phyloP scores from a whole-genome alignment of 257 asterid genomes.

The Solanum bulbocastanum region DNA sequence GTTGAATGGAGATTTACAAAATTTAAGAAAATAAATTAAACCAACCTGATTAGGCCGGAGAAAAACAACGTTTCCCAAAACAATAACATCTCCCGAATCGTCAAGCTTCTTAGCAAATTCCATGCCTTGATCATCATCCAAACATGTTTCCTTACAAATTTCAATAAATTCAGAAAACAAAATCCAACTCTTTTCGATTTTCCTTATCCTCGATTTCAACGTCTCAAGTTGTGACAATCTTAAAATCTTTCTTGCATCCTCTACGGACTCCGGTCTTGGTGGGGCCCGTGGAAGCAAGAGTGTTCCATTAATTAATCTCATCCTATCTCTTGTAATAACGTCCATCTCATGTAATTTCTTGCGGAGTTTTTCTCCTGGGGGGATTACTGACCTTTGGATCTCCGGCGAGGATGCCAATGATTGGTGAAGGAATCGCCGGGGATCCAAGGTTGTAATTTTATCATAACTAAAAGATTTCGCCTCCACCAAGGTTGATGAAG shows the following conservation, averaged over 20 bases:
- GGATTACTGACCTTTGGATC: not conserved
- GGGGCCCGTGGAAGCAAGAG: not conserved
- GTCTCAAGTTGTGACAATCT: not conserved
- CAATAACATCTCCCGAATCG: slow-evolving; percentile 10
- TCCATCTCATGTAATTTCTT: not conserved
- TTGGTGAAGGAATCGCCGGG: not conserved
- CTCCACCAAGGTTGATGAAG: not conserved
- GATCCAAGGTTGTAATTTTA: not conserved
- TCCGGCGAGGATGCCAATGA: not conserved
- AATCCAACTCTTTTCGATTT: not conserved
- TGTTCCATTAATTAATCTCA: not conserved
- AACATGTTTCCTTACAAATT: slow-evolving; percentile 5
- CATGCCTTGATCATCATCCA: not conserved
- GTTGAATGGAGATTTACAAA: not conserved
- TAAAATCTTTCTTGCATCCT: slow-evolving; percentile 3
- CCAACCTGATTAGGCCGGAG: slow-evolving; percentile 12
- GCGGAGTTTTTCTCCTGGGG: not conserved
- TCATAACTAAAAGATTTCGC: not conserved
- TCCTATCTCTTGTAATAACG: not conserved
- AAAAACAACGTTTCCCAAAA: slow-evolving; percentile 7
- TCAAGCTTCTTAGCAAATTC: slow-evolving; percentile 7
- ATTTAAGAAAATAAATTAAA: not conserved
- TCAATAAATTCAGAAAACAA: not conserved
- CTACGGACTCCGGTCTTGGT: not conserved
- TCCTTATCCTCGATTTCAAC: not conserved